Evolutionary conservation across 768 basidiomycete species (phyloP).

Genomic region (Tricholoma sp.): DNA sequence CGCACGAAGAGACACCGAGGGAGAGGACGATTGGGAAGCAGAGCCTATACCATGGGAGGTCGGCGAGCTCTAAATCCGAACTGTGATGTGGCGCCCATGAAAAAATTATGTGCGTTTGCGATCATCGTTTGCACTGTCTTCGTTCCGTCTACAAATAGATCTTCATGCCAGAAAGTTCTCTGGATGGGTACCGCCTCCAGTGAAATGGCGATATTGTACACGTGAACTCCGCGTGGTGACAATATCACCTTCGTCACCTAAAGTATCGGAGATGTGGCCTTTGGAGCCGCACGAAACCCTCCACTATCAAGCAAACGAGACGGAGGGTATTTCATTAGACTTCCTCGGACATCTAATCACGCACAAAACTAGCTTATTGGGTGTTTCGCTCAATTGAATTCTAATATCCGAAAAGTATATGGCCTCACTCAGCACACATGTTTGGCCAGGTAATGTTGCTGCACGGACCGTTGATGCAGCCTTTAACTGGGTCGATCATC

Average conservation of each 20-base stretch:
- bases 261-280: background rate
- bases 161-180: background rate
- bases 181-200: background rate
- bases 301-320: background rate
- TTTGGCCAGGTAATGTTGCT: conserved; percentile 1
- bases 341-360: background rate
- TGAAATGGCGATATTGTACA: background rate
- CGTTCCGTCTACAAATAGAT: conserved; percentile 1
- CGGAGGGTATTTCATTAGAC: background rate
- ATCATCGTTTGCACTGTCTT: background rate
- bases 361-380: background rate
- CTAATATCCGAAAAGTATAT: background rate
- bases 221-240: background rate
- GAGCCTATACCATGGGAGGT: conserved; percentile 81
- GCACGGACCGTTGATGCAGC: conserved; percentile 5
- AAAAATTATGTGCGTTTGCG: conserved; percentile 12
- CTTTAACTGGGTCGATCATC: conserved; percentile 28
- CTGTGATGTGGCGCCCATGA: background rate
- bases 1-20: conserved; percentile 28
- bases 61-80: conserved; percentile 53
- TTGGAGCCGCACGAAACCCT: background rate
- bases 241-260: background rate
- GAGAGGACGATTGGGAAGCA: conserved; percentile 73
- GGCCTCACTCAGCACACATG: conserved; percentile 13
- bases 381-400: background rate